phyloP scores from a whole-genome alignment of 2,329 filamentous ascomycete genomes.

The Microdochium bolleyi region DNA sequence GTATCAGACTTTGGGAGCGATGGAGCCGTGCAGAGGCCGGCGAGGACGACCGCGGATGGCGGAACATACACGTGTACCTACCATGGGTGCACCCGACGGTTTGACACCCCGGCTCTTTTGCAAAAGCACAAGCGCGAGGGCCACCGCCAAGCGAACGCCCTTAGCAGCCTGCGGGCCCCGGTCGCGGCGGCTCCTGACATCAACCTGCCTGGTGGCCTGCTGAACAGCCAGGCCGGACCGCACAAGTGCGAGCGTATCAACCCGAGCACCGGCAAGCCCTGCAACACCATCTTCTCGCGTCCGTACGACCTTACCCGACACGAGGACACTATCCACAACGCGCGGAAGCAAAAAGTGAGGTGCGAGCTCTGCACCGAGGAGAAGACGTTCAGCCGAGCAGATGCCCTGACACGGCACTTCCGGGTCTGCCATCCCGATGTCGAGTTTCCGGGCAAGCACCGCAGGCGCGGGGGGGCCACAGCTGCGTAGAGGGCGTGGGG shows the following conservation, averaged over 20 bases:
- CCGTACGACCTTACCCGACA: conserved; percentile 96
- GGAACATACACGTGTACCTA: conserved; percentile 97
- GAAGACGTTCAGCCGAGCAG: conserved; percentile 93
- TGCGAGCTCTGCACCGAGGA: conserved; percentile 92
- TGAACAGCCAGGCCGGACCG: conserved; percentile 86
- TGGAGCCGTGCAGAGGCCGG: conserved; percentile 40
- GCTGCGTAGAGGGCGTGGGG: conserved; percentile 1
- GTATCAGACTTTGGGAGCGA: conserved; percentile 22
- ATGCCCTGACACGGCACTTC: conserved; percentile 91
- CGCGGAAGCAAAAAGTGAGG: conserved; percentile 86
- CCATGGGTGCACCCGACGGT: conserved; percentile 80
- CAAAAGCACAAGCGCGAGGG: conserved; percentile 95
- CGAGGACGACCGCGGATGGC: conserved; percentile 61
- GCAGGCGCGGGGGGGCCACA: conserved; percentile 19
- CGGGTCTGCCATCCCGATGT: conserved; percentile 88
- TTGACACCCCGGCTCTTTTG: conserved; percentile 77
- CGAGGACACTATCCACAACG: conserved; percentile 96
- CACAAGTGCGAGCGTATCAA: conserved; percentile 92
- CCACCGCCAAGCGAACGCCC: conserved; percentile 65
- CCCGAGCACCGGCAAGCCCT: conserved; percentile 88
- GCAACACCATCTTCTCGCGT: conserved; percentile 87
- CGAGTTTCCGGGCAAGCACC: conserved; percentile 63
- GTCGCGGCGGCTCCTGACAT: conserved; percentile 12
- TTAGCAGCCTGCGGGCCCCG: conserved; percentile 25
- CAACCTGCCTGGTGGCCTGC: conserved; percentile 42